A percentile compares a stretch with the other conserved stretches of the same genome.
phyloP scores from a whole-genome alignment of 2,329 filamentous ascomycete species.

The Parastagonospora nodorum region DNA sequence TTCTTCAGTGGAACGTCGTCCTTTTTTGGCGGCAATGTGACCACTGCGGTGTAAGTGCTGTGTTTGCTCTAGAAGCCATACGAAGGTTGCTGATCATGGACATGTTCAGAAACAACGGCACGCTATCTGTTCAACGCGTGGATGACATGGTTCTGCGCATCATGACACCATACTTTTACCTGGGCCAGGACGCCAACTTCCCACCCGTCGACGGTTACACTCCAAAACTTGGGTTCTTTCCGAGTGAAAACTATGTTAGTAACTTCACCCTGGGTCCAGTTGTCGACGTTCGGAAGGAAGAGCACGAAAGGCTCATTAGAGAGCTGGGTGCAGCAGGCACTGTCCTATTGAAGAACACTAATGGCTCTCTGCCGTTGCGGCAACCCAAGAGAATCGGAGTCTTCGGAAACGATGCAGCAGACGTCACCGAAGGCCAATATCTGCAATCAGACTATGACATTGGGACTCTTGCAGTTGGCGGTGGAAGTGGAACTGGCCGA shows the following conservation, averaged over 20 bases:
- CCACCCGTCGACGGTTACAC: constrained; percentile 41
- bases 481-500: constrained; percentile 50
- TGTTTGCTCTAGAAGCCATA: not conserved
- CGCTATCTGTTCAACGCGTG: constrained; percentile 44
- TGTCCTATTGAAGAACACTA: constrained; percentile 55
- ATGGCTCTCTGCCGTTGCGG: constrained; percentile 56
- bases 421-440: constrained; percentile 54
- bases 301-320: constrained; percentile 46
- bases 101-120: constrained; percentile 42
- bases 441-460: constrained; percentile 36
- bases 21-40: constrained; percentile 47
- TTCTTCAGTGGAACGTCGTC: constrained; percentile 20
- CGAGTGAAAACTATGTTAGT: constrained; percentile 21
- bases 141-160: constrained; percentile 55
- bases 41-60: constrained; percentile 28
- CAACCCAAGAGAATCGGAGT: constrained; percentile 54
- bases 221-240: constrained; percentile 26
- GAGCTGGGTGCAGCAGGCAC: constrained; percentile 49
- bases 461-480: constrained; percentile 52
- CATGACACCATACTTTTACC: constrained; percentile 52
- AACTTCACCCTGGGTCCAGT: constrained; percentile 41
- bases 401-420: constrained; percentile 55
- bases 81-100: not conserved
- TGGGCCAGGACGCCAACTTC: constrained; percentile 46
- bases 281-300: constrained; percentile 46